Base-by-base conservation (phyloP, 495 filamentous ascomycete species). In the Annulohypoxylon stygium region DNA sequence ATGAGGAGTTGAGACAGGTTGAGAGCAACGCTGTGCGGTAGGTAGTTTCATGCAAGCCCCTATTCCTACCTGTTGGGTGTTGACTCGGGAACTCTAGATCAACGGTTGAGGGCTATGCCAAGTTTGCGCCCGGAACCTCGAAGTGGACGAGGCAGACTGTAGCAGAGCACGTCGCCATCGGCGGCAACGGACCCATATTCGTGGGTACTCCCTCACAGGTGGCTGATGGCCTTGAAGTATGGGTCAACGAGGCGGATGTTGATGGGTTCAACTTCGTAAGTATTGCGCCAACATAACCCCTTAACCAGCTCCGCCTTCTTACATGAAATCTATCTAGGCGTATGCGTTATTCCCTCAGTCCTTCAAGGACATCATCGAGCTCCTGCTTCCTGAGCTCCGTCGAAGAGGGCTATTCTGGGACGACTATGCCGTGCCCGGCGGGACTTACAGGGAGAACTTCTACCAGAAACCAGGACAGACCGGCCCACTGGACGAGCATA, bases 101-200 rank as follows among this genome's bases (percentile, higher is more conserved):
- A 7, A 82, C 81, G 1, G 81, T 84, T 14, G 81, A 82, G 61
- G 82, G 74, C 30, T 83, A 80, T 69, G 77, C 82, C 23, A 67
- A 77, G 25, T 81, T 81, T 65, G 73, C 79, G 16, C 78, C 80
- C 0, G 73, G 69, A 2, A 86, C 83, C 3, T 74, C 79, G 11
- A 90, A 88, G 81, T 92, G 90, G 90, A 91, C 89, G 3, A 90
- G 89, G 78, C 71, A 81, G 12, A 89, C 87, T 0, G 82, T 92
- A 1, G 89, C 86, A 0, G 83, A 90, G 78, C 85, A 88, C 68
- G 81, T 90, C 59, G 84, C 84, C 33, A 81, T 91, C 34, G 89
- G 90, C 14, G 88, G 89, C 26, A 81, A 81, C 51, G 87, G 88
- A 0, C 84, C 87, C 0, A 79, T 87, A 3, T 75, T 83, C 9